phyloP scores from a whole-genome alignment of 2,329 filamentous ascomycete genomes.

The Colletotrichum sidae region DNA sequence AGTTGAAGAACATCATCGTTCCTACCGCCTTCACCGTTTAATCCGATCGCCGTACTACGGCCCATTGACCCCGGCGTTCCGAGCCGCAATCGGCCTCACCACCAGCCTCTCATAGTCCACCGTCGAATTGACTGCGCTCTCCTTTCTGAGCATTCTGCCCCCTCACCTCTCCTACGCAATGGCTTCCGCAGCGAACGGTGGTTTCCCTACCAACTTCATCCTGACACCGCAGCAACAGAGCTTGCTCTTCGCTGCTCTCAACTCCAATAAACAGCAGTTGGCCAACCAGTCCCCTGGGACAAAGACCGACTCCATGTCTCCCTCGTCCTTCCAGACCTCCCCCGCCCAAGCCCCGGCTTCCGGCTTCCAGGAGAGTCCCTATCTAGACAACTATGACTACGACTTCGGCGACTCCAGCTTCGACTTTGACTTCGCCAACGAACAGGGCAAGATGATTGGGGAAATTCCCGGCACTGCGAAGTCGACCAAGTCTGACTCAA shows the following conservation, averaged over 20 bases:
- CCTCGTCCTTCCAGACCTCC: slow-evolving; percentile 62
- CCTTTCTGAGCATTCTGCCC: slow-evolving; percentile 18
- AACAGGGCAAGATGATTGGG: slow-evolving; percentile 77
- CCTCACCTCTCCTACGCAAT: slow-evolving; percentile 49
- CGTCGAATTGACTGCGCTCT: slow-evolving; percentile 21
- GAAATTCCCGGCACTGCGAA: slow-evolving; percentile 74
- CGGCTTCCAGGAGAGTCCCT: slow-evolving; percentile 80
- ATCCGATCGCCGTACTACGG: slow-evolving; percentile 14
- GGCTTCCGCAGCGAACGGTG: slow-evolving; percentile 61
- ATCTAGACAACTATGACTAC: slow-evolving; percentile 81
- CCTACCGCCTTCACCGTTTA: slow-evolving; percentile 11
- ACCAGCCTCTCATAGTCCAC: slow-evolving; percentile 15
- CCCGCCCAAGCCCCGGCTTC: slow-evolving; percentile 58
- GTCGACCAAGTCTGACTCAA: slow-evolving; percentile 62
- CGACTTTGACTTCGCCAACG: slow-evolving; percentile 72
- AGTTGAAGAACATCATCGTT: slow-evolving; percentile 11
- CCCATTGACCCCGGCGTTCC: slow-evolving; percentile 23
- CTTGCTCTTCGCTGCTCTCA: slow-evolving; percentile 80
- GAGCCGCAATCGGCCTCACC: slow-evolving; percentile 37
- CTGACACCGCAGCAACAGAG: slow-evolving; percentile 82
- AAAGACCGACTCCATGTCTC: slow-evolving; percentile 57
- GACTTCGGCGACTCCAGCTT: slow-evolving; percentile 83
- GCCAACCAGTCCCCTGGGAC: slow-evolving; percentile 50
- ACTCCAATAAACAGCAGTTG: slow-evolving; percentile 69
- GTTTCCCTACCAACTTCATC: slow-evolving; percentile 68